These are phyloP conservation scores for Thraustotheca clavata DNA, from an alignment of 352 stramenopile genomes.

Conservation along the genomic window DNA sequence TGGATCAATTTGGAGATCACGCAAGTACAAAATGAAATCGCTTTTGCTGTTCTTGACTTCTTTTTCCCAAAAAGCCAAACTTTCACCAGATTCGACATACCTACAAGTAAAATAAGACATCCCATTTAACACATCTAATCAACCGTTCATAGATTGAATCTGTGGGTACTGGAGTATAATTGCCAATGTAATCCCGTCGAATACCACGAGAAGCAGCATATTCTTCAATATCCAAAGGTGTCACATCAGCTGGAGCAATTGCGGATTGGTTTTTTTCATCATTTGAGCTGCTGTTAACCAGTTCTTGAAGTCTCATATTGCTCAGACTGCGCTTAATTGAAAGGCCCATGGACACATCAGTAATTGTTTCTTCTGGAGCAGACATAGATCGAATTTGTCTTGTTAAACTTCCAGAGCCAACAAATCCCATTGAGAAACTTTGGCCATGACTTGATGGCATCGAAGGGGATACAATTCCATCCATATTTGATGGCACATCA, in stretches of 20 bases:
- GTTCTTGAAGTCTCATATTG: conserved; percentile 13
- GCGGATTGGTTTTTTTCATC: background rate
- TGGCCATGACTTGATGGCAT: background rate
- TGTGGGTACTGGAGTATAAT: conserved; percentile 30
- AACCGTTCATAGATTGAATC: conserved; percentile 56
- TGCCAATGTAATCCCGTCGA: conserved; percentile 55
- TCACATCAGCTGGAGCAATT: background rate
- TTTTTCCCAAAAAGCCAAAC: conserved; percentile 61
- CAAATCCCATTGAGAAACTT: background rate
- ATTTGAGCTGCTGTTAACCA: background rate
- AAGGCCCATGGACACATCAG: background rate
- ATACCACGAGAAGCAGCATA: conserved; percentile 24
- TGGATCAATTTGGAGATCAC: conserved; percentile 61
- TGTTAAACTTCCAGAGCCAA: background rate
- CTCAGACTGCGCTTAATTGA: conserved; percentile 15
- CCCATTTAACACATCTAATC: background rate
- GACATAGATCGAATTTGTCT: conserved; percentile 13
- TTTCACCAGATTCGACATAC: conserved; percentile 57
- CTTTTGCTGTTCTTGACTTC: conserved; percentile 70
- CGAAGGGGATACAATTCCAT: background rate
- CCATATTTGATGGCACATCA: background rate
- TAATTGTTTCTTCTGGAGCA: conserved; percentile 5
- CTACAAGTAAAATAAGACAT: conserved; percentile 21
- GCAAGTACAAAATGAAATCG: conserved; percentile 75
- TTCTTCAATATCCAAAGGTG: conserved; percentile 19